Evolutionary conservation across 768 basidiomycete genomes (phyloP), one percentile per base, ranked within the genome.

Genomic region (Candolleomyces efflorescens): DNA sequence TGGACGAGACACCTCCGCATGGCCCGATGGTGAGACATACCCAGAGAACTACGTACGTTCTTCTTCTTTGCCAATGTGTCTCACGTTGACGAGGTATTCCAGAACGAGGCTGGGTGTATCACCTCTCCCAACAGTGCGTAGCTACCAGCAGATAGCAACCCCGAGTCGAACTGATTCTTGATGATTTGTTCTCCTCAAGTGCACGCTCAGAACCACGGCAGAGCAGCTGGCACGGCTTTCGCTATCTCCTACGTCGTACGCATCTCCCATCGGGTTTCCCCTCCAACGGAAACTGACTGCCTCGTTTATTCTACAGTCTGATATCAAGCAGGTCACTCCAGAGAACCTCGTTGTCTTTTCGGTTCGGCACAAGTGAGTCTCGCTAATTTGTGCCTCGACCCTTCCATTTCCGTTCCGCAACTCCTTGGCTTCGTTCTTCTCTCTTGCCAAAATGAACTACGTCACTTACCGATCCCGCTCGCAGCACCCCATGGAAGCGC

Each of bases 221-320:
- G 70, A 69, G 80, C 81, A 45, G 79, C 82, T 47, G 82, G 82
- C 1, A 80, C 81, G 37, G 81, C 78, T 5, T 82, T 83, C 58
- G 81, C 81, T 15, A 83, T 83, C 56, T 75, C 81, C 17, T 83
- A 83, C 62, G 64, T 74, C 51, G 81, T 80, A 47, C 22, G 67
- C 52, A 22, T 11, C 18, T 17, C 20, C 36, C 27, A 43, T 45
- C 49, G 23, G 26, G 46, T 26, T 6, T n/a, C 61, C n/a, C 26
- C 22, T 41, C 26, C 27, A 41, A 26, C 18, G 23, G 32, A 51
- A 24, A 17, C 22, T 27, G 11, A 32, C 32, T 32, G 32, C 11
- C 32, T 32, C 32, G 32, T 32, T 5, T 5, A 32, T 32, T 32
- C 32, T n/a, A 37, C 49, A 81, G 79, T 81, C 81, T 9, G 76